Base-by-base conservation (phyloP, 441 rosid species). In the Breynia disticha region DNA sequence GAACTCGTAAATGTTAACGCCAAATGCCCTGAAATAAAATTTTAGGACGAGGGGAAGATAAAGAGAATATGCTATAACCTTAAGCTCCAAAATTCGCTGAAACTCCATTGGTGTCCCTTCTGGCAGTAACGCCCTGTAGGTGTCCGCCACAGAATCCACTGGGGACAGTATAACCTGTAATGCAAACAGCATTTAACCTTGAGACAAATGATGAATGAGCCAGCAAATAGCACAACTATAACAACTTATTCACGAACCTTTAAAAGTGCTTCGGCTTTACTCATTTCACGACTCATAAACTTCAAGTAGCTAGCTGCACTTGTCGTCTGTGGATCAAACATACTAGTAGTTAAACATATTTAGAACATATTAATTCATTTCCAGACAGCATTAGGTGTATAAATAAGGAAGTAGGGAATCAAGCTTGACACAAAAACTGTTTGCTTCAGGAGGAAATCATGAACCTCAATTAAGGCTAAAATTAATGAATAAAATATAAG, bases 31-130 rank as follows among this genome's bases (percentile, higher is more conserved):
- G 41, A 37, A n/a, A 37, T 6, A 5, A 6, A 37, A 11, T 37
- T 37, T 37, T 37, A 5, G 6, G 11, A 6, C 35, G n/a, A 56
- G 11, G 11, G 16, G 14, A 6, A n/a, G 16, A 57, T 11, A 11
- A 20, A 13, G 21, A 52, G 35, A 42, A 48, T 32, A 46, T 41
- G 24, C 14, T 38, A 53, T 37, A 37, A 89, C 97, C 96, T 93
- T 89, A 18, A 93, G 97, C 75, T 93, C 99, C 70, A 93, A 74
- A 60, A 93, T 87, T 17, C 96, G 97, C 81, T 86, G 99, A 67
- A 93, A 93, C 76, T 93, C 97, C 95, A 89, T 86, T 16, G 86
- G 90, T 5, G 97, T 89, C 73, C 99, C 99, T 72, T 93, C 99
- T 5, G 97, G 97, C 61, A 93, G 79, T 72, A 93, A 74, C 51